Evolutionary conservation across 2,329 filamentous ascomycete species (phyloP), one percentile per base, ranked within the genome.

Genomic region (Talaromyces albobiverticillius): DNA sequence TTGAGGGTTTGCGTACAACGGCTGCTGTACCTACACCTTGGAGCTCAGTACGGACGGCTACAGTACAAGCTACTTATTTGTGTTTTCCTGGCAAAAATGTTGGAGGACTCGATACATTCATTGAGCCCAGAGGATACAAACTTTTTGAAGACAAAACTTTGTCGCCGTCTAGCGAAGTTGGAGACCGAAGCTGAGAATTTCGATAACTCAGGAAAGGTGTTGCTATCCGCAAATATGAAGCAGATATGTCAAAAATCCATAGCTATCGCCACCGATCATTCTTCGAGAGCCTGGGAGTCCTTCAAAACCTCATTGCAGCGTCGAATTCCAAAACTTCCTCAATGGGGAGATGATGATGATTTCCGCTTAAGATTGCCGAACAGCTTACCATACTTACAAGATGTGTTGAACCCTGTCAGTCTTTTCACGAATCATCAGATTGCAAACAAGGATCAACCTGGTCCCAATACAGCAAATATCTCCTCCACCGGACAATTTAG

Each of bases 1-100:
- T 64, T 88, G 4, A 80, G 84, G 0, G 83, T 89, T 2, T 73
- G 76, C 0, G 60, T 82, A 2, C 77, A 83, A 50, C 76, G 84
- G 0, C 72, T 79, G 7, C 70, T 88, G 0, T 73, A 68, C 25
- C 58, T 71, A 1, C 22, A 61, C 0, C 59, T 79, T 1, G 76
- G 76, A 1, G 57, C 63, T 1, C 66, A 77, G 1, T 18, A 62
- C 0, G 82, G 82, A 1, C 70, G 73, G 2, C 57, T 77, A 0
- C 70, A 75, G 32, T 87, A 85, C 72, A 87, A 88, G 58, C 71
- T 79, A 14, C 57, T 86, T 10, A 74, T 85, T 14, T 77, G 73
- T 46, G 51, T 72, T 3, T 46, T 83, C 0, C 59, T 86, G 2
- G 65, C 76, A 0, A 58, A 71, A 0, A 67, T 86, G 2, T 64